Base-by-base conservation (phyloP, 495 filamentous ascomycete species). In the Neurospora sp. region DNA sequence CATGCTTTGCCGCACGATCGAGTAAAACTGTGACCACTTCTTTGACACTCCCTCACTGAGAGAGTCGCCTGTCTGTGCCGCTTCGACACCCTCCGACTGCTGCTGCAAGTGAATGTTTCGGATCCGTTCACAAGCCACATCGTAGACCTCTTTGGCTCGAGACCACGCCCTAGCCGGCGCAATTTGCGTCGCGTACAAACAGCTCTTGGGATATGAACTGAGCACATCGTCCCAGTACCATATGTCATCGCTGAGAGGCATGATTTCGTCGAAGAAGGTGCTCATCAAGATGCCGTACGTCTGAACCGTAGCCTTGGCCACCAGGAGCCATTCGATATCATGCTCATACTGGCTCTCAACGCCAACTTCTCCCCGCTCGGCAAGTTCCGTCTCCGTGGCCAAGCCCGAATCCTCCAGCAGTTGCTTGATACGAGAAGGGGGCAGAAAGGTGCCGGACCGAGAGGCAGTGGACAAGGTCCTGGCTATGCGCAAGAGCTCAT, bases 171-270 rank as follows among this genome's bases (percentile, higher is more conserved):
- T 86, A 9, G 88, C 75, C 0, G 96, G 96, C 1, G 89, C 91
- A 3, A 90, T 96, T 78, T 99, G 96, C 8, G 96, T 79, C 0
- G 90, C 89, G 78, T 97, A 97, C 1, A 97, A 74, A 27, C 88
- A 89, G 70, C 90, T 92, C 74, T 89, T 89, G 71, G 87, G 84
- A 44, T 90, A 87, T 14, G 92, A 94, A 1, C 87, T 86, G 53
- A 96, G 81, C 1, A 97, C 86, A 71, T 94, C 89, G 73, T 97
- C 92, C 96, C 96, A 99, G 78, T 98, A 98, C 82, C 89, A 91
- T 44, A 96, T 90, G 76, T 98, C 93, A 53, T 96, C 90, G 70
- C 88, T 89, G 9, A 99, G 76, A 0, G 89, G 88, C n/a, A 96
- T 88, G 17, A 92, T 93, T 74, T 94, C 90, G 39, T 94, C 89